phyloP scores from a whole-genome alignment of 805 yeast genomes.

The Barnettozyma populi region DNA sequence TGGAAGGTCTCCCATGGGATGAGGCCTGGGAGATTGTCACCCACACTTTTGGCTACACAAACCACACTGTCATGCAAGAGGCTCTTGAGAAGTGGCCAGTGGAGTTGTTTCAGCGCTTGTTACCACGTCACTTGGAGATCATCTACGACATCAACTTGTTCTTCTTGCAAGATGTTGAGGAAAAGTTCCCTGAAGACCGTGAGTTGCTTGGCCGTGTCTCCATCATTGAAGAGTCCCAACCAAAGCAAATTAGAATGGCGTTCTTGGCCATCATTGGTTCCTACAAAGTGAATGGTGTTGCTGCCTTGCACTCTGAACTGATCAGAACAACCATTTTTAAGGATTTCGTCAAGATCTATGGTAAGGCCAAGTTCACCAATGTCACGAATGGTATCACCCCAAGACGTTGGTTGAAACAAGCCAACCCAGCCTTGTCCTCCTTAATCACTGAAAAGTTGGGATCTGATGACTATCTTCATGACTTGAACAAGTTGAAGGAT shows the following conservation, averaged over 20 bases:
- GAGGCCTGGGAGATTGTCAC: constrained; percentile 83
- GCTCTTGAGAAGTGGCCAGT: constrained; percentile 97
- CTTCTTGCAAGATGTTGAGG: constrained; percentile 73
- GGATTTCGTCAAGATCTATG: constrained; percentile 82
- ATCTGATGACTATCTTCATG: constrained; percentile 61
- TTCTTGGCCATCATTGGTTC: constrained; percentile 86
- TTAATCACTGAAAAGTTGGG: constrained; percentile 70
- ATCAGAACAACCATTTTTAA: constrained; percentile 84
- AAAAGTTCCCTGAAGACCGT: constrained; percentile 68
- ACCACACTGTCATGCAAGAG: constrained; percentile 92
- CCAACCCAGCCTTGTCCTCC: constrained; percentile 76
- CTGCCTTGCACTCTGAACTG: constrained; percentile 89
- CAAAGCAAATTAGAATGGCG: constrained; percentile 90
- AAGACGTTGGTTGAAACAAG: constrained; percentile 93
- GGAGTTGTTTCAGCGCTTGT: constrained; percentile 64
- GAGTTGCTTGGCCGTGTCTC: constrained; percentile 65
- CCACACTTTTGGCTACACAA: constrained; percentile 82
- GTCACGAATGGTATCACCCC: constrained; percentile 96
- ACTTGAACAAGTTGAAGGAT: constrained; percentile 60
- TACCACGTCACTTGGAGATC: constrained; percentile 89
- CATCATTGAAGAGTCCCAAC: constrained; percentile 73
- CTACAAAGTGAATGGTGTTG: constrained; percentile 92
- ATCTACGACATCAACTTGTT: constrained; percentile 78
- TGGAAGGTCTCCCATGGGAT: constrained; percentile 77
- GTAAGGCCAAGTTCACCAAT: constrained; percentile 78